Evolutionary conservation across 768 basidiomycete species (phyloP), one percentile per base, ranked within the genome.

Genomic region (Pholiota molesta): DNA sequence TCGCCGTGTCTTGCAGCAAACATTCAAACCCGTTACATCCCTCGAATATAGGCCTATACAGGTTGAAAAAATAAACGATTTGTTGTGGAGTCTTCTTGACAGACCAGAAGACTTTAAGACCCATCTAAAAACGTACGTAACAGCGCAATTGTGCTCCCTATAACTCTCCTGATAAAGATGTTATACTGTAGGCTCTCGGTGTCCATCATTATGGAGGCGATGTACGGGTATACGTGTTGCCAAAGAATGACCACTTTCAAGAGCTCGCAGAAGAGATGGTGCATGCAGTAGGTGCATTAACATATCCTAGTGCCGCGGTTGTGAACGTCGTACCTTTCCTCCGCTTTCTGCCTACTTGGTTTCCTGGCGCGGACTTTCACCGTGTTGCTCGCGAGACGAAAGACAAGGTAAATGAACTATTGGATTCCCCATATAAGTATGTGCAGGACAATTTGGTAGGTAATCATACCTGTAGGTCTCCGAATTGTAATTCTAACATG

Each of bases 251-350:
- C 28, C 67, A 62, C 5, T 60, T 44, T 47, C 35, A 68, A 17
- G 44, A 6, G 77, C 74, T 4, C 74, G 81, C 35, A 62, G 68
- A 13, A 71, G 73, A 14, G 62, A 71, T 17, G 54, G 69, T 9
- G 61, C 71, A 55, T 52, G 74, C 56, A 31, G 58, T 59, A n/a
- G 13, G 2, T 26, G 2, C 26, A 26, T 26, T 16, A 37, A 19
- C 47, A 49, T 26, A 68, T 62, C 31, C 64, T 31, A 52, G 64
- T 19, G 59, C 55, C 0, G 63, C 62, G 2, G 16, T 58, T 10
- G 47, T 66, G 9, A 67, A 68, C 39, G 51, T 62, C 14, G 29
- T 71, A 10, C 70, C 70, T 14, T 9, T 60, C 21, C 55, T 71
- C 8, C 60, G 55, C 19, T 39, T 63, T 31, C 28, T 71, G 4